Evolutionary conservation across 2,329 filamentous ascomycete genomes (phyloP).

Genomic region (Botryosphaeria agaves): DNA sequence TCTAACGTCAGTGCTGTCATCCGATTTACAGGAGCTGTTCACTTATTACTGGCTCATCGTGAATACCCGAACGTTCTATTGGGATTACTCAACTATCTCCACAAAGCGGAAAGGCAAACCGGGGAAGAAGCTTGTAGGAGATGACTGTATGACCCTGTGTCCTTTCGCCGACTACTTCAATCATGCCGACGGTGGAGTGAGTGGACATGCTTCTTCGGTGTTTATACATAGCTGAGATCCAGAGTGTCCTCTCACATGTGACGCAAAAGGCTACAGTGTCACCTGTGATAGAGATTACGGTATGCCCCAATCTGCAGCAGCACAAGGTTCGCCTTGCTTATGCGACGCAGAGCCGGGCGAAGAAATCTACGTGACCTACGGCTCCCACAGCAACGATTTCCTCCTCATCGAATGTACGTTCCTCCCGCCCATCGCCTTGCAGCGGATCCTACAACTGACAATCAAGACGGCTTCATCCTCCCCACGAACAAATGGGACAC

Average conservation of each 20-base stretch:
- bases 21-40: conserved; percentile 24
- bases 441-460: not conserved
- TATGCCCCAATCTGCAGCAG: conserved; percentile 6
- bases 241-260: conserved; percentile 36
- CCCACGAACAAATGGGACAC: conserved; percentile 19
- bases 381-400: conserved; percentile 54
- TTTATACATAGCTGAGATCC: not conserved
- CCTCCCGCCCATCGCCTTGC: not conserved
- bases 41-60: conserved; percentile 43
- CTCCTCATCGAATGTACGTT: conserved; percentile 44
- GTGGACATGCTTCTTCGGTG: conserved; percentile 4
- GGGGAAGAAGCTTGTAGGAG: conserved; percentile 25
- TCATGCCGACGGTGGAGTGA: conserved; percentile 23
- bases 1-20: conserved; percentile 25
- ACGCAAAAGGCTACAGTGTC: conserved; percentile 35
- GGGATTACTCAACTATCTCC: too few relatives aligned
- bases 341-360: conserved; percentile 28
- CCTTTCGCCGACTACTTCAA: conserved; percentile 62
- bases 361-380: conserved; percentile 55
- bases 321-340: conserved; percentile 1
- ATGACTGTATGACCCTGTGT: conserved; percentile 50
- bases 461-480: conserved; percentile 25
- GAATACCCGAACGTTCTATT: conserved; percentile 43
- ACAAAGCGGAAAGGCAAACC: conserved; percentile 23
- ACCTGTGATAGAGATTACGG: conserved; percentile 33